phyloP scores from a whole-genome alignment of 345 rosid species.

The Citrus unshiu region DNA sequence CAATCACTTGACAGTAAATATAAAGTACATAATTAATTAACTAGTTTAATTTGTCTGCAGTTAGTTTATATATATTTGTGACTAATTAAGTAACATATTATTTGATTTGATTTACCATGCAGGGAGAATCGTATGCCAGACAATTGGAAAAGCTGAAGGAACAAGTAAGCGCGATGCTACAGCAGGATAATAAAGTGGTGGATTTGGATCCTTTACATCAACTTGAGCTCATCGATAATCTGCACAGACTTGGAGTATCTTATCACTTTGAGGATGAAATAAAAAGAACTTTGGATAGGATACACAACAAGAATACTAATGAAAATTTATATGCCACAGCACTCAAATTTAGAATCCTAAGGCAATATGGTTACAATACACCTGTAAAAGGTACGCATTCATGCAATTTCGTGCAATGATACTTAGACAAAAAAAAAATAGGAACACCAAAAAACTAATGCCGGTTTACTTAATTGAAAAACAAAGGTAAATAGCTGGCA shows the following conservation, averaged over 20 bases:
- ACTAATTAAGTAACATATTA: too few relatives aligned
- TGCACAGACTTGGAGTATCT: constrained; percentile 35
- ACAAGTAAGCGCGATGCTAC: constrained; percentile 7
- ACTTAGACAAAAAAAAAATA: too few relatives aligned
- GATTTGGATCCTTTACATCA: too few relatives aligned
- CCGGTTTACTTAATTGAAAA: too few relatives aligned
- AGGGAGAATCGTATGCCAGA: constrained; percentile 9
- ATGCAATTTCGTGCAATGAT: not conserved
- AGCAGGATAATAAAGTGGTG: not conserved
- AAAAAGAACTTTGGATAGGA: constrained; percentile 6
- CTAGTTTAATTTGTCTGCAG: too few relatives aligned
- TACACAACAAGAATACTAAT: not conserved
- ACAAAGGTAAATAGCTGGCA: too few relatives aligned
- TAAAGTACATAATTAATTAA: too few relatives aligned
- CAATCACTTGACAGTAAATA: too few relatives aligned
- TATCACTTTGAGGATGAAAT: constrained; percentile 30
- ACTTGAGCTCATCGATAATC: too few relatives aligned
- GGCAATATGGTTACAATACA: constrained; percentile 26
- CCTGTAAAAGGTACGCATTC: constrained; percentile 17
- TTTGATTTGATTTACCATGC: not conserved
- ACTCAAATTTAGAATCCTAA: constrained; percentile 29
- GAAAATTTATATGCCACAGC: constrained; percentile 20
- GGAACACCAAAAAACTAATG: too few relatives aligned
- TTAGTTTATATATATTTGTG: too few relatives aligned
- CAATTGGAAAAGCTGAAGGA: not conserved